Evolutionary conservation across 345 rosid species (phyloP), one percentile per base, ranked within the genome.

Genomic region (Sonneratia caseolaris): DNA sequence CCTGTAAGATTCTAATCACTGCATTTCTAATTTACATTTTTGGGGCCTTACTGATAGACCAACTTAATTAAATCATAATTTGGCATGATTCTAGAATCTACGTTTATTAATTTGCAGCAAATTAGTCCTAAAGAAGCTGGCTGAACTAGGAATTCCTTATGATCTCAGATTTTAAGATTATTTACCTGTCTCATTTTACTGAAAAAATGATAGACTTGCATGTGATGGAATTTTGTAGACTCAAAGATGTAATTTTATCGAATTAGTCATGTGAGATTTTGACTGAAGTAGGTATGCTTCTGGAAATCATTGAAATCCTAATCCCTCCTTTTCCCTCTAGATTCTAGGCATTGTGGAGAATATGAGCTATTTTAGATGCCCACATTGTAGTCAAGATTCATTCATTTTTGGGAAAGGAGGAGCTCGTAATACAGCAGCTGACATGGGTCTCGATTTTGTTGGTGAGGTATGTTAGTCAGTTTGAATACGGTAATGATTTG

Each of bases 301-400:
- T 59, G 14, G 11, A 59, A 59, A 59, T 59, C 64, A 24, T 59
- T 59, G 64, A 59, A 59, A 59, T 59, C 3, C 64, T 59, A 24
- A 59, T 59, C 13, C 21, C 27, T 59, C 36, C 13, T 71, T 16
- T 42, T 42, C 27, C 66, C 73, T 53, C 47, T 86, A 91, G 98
- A 82, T 94, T 70, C 77, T 91, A 80, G 98, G 98, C 62, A 84
- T 94, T 73, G 78, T 95, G 71, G 97, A 95, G 91, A 95, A 92
- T 89, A 90, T 95, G 99, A 95, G 97, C 80, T 88, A 80, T 84
- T 95, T 90, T 66, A 79, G 86, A 45, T 95, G 99, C 79, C 99
- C 97, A 47, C 92, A 87, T 66, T 90, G 97, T 77, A 84, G 82
- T 51, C 88, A 90, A 74, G 89, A 87, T 64, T 92, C 93, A 8